These are phyloP conservation scores for Brettanomyces naardenensis DNA, from an alignment of 805 yeast genomes.

Conservation along the genomic window DNA sequence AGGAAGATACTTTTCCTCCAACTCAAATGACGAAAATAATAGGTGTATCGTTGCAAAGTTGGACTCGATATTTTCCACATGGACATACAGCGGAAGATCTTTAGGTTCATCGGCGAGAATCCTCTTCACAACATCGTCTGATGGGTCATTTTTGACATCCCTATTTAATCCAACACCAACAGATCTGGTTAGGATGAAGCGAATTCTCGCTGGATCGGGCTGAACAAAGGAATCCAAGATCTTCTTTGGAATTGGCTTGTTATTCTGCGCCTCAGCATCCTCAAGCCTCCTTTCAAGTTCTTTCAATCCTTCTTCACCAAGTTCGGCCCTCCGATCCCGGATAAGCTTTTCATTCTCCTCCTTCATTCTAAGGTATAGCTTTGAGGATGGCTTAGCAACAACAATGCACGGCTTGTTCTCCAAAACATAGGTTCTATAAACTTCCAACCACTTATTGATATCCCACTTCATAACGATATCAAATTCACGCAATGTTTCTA, in stretches of 20 bases:
- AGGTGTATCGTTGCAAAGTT: slow-evolving; percentile 68
- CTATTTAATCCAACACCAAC: slow-evolving; percentile 48
- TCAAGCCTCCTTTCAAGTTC: slow-evolving; percentile 44
- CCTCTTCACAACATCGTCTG: slow-evolving; percentile 16
- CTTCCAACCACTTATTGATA: slow-evolving; percentile 54
- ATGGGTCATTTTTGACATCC: slow-evolving; percentile 21
- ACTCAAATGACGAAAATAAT: slow-evolving; percentile 45
- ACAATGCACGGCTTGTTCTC: slow-evolving; percentile 58
- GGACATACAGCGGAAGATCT: slow-evolving; percentile 60
- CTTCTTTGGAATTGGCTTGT: slow-evolving; percentile 66
- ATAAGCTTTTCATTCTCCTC: slow-evolving; percentile 40
- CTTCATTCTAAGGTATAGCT: slow-evolving; percentile 46
- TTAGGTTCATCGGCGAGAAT: slow-evolving; percentile 27
- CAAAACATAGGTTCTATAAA: slow-evolving; percentile 46
- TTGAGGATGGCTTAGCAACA: slow-evolving; percentile 63
- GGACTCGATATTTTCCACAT: slow-evolving; percentile 73
- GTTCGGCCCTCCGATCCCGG: slow-evolving; percentile 39
- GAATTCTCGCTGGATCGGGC: slow-evolving; percentile 69
- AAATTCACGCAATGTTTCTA: slow-evolving; percentile 51
- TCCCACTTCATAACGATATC: slow-evolving; percentile 55
- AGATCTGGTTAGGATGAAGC: slow-evolving; percentile 62
- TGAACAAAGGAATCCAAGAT: slow-evolving; percentile 53
- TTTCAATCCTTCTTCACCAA: slow-evolving; percentile 55
- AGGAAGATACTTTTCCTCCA: slow-evolving; percentile 48
- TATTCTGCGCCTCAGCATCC: slow-evolving; percentile 59